Conservation (phyloP, 768 basidiomycete genomes). For the Mycena belliarum region DNA sequence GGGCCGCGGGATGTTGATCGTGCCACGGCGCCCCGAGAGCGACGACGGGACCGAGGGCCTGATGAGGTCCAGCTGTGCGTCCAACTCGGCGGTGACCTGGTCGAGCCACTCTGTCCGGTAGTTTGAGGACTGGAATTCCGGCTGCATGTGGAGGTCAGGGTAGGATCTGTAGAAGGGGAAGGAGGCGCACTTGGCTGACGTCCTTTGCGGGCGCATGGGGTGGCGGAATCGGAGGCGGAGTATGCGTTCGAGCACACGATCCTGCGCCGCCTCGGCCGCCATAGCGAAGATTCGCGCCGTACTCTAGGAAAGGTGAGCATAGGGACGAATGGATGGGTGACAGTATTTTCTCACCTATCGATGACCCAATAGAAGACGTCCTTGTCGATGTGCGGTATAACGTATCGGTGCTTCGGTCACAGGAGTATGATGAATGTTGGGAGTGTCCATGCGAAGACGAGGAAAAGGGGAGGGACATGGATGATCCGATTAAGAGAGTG, state of each 20-base stretch:
- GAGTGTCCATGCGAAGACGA: neutral
- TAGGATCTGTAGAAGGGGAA: neutral
- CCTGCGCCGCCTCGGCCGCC: conserved; percentile 11
- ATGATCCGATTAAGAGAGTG: neutral
- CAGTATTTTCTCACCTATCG: neutral
- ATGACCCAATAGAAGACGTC: neutral
- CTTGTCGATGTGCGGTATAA: neutral
- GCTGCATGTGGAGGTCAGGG: neutral
- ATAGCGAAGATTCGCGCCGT: conserved; percentile 1
- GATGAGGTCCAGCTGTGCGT: neutral
- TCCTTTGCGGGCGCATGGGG: neutral
- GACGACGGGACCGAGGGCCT: neutral
- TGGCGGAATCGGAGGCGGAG: neutral
- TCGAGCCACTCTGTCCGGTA: neutral
- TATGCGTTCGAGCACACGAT: neutral
- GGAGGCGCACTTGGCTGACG: neutral
- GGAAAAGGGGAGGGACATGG: neutral
- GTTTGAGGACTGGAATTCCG: conserved; percentile 2
- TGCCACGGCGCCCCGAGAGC: conserved; percentile 1
- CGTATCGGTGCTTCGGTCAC: neutral
- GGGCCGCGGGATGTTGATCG: neutral
- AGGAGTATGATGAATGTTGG: neutral
- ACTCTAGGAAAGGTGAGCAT: neutral
- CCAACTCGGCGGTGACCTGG: neutral
- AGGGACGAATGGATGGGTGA: neutral